These are phyloP conservation scores for Aeschynomene evenia DNA, from an alignment of 306 rosid species.

Conservation along the genomic window DNA sequence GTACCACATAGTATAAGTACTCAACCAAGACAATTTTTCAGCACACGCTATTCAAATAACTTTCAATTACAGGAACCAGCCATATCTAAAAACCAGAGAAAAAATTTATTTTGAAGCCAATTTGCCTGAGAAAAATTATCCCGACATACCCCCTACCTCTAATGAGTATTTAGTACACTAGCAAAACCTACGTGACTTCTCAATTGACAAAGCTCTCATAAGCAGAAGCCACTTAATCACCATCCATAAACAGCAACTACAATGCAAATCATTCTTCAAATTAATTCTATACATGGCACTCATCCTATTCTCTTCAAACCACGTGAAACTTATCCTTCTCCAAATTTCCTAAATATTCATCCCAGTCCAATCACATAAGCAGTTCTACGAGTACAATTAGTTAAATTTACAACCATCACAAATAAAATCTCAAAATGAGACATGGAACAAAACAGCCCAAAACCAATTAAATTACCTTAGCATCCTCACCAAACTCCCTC, in stretches of 20 bases:
- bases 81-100: neutral
- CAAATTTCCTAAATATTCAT: slow-evolving; percentile 20
- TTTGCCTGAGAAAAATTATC: neutral
- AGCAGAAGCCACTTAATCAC: neutral
- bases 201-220: slow-evolving; percentile 1
- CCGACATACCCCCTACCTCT: neutral
- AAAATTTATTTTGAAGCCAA: neutral
- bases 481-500: slow-evolving; percentile 86
- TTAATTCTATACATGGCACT: slow-evolving; percentile 6
- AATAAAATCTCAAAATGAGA: neutral
- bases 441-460: neutral
- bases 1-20: neutral
- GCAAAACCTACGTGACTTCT: neutral
- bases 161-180: neutral
- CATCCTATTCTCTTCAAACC: neutral
- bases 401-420: neutral
- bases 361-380: neutral
- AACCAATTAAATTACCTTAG: slow-evolving; percentile 52
- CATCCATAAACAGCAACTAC: neutral
- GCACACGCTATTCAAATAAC: neutral
- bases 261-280: neutral
- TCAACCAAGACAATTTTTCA: neutral
- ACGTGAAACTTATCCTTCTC: neutral
- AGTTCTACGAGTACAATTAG: neutral
- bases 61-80: neutral